phyloP scores from a whole-genome alignment of 352 stramenopile species.

The Pelagophyceae sp. region DNA sequence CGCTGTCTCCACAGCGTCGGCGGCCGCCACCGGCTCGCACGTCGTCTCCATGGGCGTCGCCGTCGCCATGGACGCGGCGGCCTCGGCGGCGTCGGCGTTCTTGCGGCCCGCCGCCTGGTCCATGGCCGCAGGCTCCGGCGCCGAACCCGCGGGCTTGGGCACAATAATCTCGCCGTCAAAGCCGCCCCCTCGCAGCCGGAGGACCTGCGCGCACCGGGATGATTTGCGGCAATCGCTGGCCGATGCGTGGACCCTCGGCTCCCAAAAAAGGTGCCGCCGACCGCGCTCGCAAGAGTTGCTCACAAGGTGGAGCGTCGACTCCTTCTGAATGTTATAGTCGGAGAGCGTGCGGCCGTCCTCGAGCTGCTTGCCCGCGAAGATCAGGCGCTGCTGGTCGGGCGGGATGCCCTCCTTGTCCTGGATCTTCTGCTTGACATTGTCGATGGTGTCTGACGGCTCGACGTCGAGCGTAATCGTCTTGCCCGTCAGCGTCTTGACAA shows the following conservation, averaged over 20 bases:
- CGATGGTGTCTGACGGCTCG: slow-evolving; percentile 96
- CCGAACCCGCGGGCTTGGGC: neutral
- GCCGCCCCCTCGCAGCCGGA: neutral
- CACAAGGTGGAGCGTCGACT: slow-evolving; percentile 44
- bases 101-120: neutral
- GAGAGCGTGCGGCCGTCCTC: slow-evolving; percentile 73
- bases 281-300: neutral
- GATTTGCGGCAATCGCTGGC: neutral
- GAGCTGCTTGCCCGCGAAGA: slow-evolving; percentile 78
- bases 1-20: neutral
- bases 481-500: slow-evolving; percentile 85
- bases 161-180: slow-evolving; percentile 10
- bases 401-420: slow-evolving; percentile 98
- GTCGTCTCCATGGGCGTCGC: neutral
- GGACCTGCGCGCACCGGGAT: neutral
- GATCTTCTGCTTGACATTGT: slow-evolving; percentile 99
- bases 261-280: too few species aligned
- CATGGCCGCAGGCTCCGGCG: neutral
- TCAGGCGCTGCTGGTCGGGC: slow-evolving; percentile 69
- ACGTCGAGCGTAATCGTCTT: slow-evolving; percentile 99
- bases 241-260: too few species aligned
- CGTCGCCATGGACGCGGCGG: neutral
- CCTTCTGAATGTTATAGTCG: slow-evolving; percentile 92
- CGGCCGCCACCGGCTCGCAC: neutral
- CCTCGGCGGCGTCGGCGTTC: neutral